Base-by-base conservation (phyloP, 139 green algal species). In the Nannochloris sp. region DNA sequence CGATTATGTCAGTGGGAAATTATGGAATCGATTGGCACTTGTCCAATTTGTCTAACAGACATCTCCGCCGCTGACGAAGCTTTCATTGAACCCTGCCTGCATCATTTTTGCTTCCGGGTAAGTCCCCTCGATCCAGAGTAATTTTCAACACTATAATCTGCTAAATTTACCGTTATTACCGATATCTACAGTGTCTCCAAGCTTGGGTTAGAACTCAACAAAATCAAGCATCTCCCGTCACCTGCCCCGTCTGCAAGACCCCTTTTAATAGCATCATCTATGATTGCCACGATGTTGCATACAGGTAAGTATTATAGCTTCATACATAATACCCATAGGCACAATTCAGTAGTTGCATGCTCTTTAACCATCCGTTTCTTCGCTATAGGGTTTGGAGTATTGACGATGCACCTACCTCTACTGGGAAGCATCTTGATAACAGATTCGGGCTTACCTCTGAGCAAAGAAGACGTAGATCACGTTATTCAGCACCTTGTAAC, bases 61-160 rank as follows among this genome's bases (percentile, higher is more conserved):
- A 24, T 56, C 19, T 10, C 33, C 9, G 27, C 30, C 2, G 60
- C 27, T 9, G 29, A 74, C 0, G 59, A 74, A 30, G 55, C 70
- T 1, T 77, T 68, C 27, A n/a, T 77, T 10, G 64, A 77, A 23
- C 10, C 12, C 10, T 77, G 70, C 64, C 67, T 62, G 29, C 70
- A 77, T 24, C 51, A 61, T 6, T 77, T 74, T 30, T 70, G 68
- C 56, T 54, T 64, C 3, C 12, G 45, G 36, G 65, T 30, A 32
- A 46, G 46, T n/a, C 30, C 13, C 10, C 6, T 27, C 42, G 42
- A 19, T 19, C 42, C 42, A 19, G 19, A 51, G 19, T 51, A 19
- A 51, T 27, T 51, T 51, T 19, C 19, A 19, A 51, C 42, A 51
- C 19, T 19, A 51, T 51, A 51, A 19, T 27, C 19, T 51, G 19